Conservation (phyloP, 1,284 basidiomycete species). For the Tilletia walkeri region DNA sequence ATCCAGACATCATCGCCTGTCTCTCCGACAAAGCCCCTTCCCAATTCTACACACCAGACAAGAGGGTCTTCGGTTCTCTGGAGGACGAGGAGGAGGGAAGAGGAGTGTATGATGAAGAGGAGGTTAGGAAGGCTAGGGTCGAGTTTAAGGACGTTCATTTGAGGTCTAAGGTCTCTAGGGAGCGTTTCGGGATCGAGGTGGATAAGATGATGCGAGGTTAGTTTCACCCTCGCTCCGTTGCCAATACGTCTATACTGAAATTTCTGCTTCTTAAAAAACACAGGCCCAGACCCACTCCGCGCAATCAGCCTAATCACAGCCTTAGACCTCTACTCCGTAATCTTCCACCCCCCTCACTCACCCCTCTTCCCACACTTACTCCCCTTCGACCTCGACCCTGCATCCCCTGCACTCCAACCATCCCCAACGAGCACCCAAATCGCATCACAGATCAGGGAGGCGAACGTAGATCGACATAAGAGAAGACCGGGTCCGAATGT, state of each 20-base stretch:
- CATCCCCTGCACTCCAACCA: neutral
- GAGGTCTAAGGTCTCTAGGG: slow-evolving; percentile 46
- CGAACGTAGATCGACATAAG: no score
- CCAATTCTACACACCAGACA: slow-evolving; percentile 19
- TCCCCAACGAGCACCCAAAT: neutral
- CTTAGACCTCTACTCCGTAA: slow-evolving; percentile 40
- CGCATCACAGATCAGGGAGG: slow-evolving; percentile 11
- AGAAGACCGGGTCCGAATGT: no score
- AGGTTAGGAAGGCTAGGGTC: neutral
- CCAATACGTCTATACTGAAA: neutral
- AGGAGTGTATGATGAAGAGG: neutral
- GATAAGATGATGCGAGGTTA: slow-evolving; percentile 54
- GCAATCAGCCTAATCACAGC: slow-evolving; percentile 41
- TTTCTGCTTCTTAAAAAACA: neutral
- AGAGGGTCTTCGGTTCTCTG: slow-evolving; percentile 20
- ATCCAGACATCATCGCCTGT: slow-evolving; percentile 64
- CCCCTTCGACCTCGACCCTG: neutral
- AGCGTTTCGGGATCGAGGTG: slow-evolving; percentile 55
- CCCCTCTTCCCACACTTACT: neutral
- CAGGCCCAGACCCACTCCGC: slow-evolving; percentile 41
- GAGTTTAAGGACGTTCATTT: no score
- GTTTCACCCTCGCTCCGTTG: neutral
- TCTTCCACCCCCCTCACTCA: slow-evolving; percentile 41
- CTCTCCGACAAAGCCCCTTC: slow-evolving; percentile 25
- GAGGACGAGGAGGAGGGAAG: neutral